Base-by-base conservation (phyloP, 1,284 basidiomycete species). In the Cutaneotrichosporon mucoides region DNA sequence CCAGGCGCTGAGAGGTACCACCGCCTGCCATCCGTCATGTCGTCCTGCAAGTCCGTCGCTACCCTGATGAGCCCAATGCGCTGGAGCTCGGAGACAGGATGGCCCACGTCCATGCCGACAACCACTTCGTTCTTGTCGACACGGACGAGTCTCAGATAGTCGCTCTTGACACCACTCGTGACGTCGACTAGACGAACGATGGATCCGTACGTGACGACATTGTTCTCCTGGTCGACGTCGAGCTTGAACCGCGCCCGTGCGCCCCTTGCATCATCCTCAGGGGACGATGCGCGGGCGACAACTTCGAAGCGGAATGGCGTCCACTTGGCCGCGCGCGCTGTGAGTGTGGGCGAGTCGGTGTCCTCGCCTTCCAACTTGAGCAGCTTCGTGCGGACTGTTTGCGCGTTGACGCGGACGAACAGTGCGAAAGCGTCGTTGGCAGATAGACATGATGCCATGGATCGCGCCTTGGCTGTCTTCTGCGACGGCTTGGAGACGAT, bases 401-500 rank as follows among this genome's bases (percentile, higher is more conserved):
- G 93, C 11, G 90, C 91, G 79, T 97, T 94, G 82, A 98, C 92
- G 70, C 93, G 89, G 75, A 94, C 94, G 84, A 93, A 95, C 53
- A 98, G 83, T 57, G 91, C 92, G 53, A 98, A 90, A n/a, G 91
- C 87, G 16, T 91, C 90, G 44, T 89, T 88, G 34, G 87, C 87
- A 57, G 92, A 84, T 70, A 97, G 90, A 79, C 92, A 94, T 13
- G 89, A 92, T 9, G 89, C 87, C 70, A 93, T 89, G 73, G 92
- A 93, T 72, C 92, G 87, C 64, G 93, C 93, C 80, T 95, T 95
- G 60, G 91, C 90, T 1, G 92, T 95, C 83, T 95, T 95, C 82
- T 94, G 92, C 50, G 92, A 94, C 36, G 93, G 93, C 78, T 97
- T 97, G 69, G 93, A 96, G 72, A 97, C 94, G 79, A 96, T 92